Conservation (phyloP, 2,329 filamentous ascomycete species). For the Leptographium flavum region DNA sequence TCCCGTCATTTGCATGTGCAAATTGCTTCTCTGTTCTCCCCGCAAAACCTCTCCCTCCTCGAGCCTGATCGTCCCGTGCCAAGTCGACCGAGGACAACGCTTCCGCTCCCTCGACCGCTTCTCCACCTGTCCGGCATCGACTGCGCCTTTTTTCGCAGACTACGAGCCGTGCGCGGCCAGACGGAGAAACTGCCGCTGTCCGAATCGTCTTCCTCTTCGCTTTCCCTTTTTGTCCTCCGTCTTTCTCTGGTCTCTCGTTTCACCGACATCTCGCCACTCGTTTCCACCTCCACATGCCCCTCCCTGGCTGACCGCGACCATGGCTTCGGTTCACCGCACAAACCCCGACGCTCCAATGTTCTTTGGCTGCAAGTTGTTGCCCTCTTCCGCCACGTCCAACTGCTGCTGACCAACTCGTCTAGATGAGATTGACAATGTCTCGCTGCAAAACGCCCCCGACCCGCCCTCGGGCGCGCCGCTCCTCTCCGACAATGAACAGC, state of each 20-base stretch:
- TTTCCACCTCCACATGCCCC: not conserved
- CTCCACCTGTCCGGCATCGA: too few species aligned
- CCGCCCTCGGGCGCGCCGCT: constrained; percentile 51
- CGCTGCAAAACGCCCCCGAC: constrained; percentile 40
- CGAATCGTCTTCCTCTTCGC: too few species aligned
- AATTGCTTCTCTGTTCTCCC: too few species aligned
- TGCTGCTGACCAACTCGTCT: not conserved
- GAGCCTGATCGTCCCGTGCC: too few species aligned
- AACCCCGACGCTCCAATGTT: not conserved
- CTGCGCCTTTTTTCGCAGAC: too few species aligned
- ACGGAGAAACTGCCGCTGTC: too few species aligned
- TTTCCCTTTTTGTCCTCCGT: not conserved
- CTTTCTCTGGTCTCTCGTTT: not conserved
- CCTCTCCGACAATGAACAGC: constrained; percentile 47
- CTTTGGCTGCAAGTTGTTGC: not conserved
- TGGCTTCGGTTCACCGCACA: not conserved
- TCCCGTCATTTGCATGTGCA: not conserved
- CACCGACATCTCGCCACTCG: not conserved
- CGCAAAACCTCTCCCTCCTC: not conserved
- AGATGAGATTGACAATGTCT: constrained; percentile 31
- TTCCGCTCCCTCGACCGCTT: too few species aligned
- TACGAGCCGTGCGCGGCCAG: too few species aligned
- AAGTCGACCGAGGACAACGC: too few species aligned
- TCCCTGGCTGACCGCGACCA: not conserved
- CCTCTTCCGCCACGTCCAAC: not conserved